Conservation (phyloP, 2,329 filamentous ascomycete genomes). For the Orbilia oligospora region DNA sequence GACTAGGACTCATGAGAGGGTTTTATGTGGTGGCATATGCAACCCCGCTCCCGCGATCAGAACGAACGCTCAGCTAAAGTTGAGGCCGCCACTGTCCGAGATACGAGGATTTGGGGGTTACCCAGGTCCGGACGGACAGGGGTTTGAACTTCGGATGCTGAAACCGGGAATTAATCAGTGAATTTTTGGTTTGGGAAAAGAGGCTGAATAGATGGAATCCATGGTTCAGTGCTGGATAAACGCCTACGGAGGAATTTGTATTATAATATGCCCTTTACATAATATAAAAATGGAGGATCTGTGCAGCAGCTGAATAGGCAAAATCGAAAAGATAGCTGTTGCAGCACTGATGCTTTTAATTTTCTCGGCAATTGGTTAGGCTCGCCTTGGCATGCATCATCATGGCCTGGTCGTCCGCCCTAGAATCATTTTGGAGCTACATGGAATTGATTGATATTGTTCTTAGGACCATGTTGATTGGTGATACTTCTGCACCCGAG, state of each 20-base stretch:
- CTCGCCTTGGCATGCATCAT: constrained; percentile 21
- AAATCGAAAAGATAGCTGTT: not conserved
- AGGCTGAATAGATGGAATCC: constrained; percentile 19
- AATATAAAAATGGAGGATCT: constrained; percentile 18
- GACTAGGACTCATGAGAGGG: not conserved
- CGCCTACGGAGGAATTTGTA: constrained; percentile 2
- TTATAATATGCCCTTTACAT: not conserved
- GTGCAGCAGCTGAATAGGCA: constrained; percentile 15
- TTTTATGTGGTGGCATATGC: not conserved
- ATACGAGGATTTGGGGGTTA: not conserved
- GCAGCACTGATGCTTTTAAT: constrained; percentile 12
- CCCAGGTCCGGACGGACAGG: not conserved
- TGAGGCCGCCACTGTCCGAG: not conserved
- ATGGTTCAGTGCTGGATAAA: constrained; percentile 28
- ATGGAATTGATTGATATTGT: constrained; percentile 1
- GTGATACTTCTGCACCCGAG: not conserved
- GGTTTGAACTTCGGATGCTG: constrained; percentile 15
- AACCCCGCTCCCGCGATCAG: constrained; percentile 13
- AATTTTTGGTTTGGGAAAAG: not conserved
- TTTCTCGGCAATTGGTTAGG: constrained; percentile 15
- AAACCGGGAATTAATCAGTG: constrained; percentile 30
- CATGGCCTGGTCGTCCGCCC: not conserved
- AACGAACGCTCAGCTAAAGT: not conserved
- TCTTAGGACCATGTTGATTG: not conserved
- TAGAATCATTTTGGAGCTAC: not conserved